Conservation (phyloP, 1,284 basidiomycete species). For the Xerocomus nothofagi region DNA sequence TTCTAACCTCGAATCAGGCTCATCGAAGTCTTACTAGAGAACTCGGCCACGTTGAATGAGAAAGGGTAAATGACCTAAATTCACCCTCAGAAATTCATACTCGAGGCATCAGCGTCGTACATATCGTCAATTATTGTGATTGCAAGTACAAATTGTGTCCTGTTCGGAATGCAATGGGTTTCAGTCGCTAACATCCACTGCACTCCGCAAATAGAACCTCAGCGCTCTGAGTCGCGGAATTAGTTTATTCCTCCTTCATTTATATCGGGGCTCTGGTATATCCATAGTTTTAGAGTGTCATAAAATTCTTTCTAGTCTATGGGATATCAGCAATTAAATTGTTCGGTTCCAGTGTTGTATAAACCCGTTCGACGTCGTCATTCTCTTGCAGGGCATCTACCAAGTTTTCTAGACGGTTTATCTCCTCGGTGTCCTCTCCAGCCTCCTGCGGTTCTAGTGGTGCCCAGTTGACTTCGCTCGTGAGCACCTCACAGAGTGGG, state of each 20-base stretch:
- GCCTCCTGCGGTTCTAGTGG: constrained; percentile 45
- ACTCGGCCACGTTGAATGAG: not conserved
- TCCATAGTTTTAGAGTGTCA: not conserved
- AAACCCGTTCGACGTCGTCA: constrained; percentile 65
- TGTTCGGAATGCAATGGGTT: not conserved
- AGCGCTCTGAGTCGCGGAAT: not conserved
- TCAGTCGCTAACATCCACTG: not conserved
- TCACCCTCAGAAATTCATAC: constrained; percentile 4
- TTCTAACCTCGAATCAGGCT: constrained; percentile 3
- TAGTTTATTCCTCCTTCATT: not conserved
- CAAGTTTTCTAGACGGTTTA: constrained; percentile 44
- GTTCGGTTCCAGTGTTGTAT: constrained; percentile 49
- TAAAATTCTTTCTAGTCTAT: constrained; percentile 11
- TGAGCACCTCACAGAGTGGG: constrained; percentile 42
- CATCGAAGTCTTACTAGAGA: not conserved
- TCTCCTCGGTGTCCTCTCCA: constrained; percentile 38
- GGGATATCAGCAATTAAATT: constrained; percentile 25
- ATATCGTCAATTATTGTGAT: not conserved
- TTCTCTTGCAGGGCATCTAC: constrained; percentile 59
- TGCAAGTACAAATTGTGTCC: not conserved
- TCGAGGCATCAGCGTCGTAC: constrained; percentile 10
- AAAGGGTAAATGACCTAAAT: constrained; percentile 9
- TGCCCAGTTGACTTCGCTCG: constrained; percentile 59
- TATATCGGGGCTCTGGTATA: not conserved
- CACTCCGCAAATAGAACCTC: not conserved